A percentile compares a stretch with the other conserved stretches of the same genome.
Evolutionary conservation across 2,329 filamentous ascomycete species (phyloP).

Genomic region (Venturia oleaginea): DNA sequence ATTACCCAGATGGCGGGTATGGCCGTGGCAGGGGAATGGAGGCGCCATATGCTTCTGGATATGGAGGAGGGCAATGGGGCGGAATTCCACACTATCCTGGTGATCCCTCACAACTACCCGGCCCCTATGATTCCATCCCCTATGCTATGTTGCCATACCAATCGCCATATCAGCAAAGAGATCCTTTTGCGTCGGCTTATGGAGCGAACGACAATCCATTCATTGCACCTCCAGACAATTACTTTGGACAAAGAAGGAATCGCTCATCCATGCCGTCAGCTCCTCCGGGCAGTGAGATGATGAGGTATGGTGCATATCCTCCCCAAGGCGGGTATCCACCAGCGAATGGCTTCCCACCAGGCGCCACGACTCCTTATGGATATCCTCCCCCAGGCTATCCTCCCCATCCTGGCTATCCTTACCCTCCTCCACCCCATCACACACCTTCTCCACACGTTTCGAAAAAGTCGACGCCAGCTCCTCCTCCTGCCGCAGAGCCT

Average conservation of each 20-base stretch:
- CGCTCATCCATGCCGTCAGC: constrained; percentile 25
- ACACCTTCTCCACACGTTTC: constrained; percentile 21
- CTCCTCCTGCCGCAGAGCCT: constrained; percentile 15
- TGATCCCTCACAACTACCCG: constrained; percentile 31
- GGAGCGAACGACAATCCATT: constrained; percentile 29
- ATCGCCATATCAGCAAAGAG: constrained; percentile 18
- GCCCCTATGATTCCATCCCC: constrained; percentile 14
- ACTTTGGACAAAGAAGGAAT: constrained; percentile 16
- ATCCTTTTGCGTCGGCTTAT: constrained; percentile 23
- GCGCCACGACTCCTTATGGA: constrained; percentile 1
- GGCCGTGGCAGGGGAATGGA: constrained; percentile 21
- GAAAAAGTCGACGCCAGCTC: constrained; percentile 14
- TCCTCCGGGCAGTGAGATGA: constrained; percentile 24
- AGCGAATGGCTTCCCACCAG: not conserved
- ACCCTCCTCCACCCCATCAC: constrained; percentile 18
- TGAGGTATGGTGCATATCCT: constrained; percentile 26
- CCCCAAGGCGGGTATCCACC: constrained; percentile 19
- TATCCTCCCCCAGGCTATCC: constrained; percentile 14
- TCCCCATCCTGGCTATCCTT: constrained; percentile 11
- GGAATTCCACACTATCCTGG: constrained; percentile 27
- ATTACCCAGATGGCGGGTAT: constrained; percentile 34
- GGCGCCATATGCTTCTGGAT: constrained; percentile 27
- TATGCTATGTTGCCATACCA: constrained; percentile 20
- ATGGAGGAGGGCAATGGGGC: constrained; percentile 23
- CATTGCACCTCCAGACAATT: constrained; percentile 20